A percentile compares a stretch with the other conserved stretches of the same genome.
Evolutionary conservation across 805 yeast species (phyloP).

Genomic region (Nakazawaea molendinolei): DNA sequence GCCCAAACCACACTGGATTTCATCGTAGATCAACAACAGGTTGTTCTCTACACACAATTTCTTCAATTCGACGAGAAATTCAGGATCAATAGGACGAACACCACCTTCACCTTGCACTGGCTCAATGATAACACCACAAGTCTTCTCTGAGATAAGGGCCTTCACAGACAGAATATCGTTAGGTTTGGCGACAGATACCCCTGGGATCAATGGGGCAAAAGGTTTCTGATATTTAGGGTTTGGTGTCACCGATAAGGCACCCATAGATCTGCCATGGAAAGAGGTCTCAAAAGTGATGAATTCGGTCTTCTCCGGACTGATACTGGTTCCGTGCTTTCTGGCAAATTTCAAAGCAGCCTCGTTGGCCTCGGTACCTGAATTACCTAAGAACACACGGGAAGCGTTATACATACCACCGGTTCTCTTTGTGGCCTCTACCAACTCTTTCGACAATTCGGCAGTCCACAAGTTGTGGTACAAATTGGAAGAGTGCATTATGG

Average conservation of each 20-base stretch:
- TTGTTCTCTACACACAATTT: slow-evolving; percentile 60
- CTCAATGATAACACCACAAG: slow-evolving; percentile 91
- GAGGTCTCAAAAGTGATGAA: slow-evolving; percentile 83
- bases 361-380: slow-evolving; percentile 55
- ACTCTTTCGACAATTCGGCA: slow-evolving; percentile 63
- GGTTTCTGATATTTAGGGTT: slow-evolving; percentile 91
- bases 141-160: slow-evolving; percentile 47
- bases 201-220: slow-evolving; percentile 87
- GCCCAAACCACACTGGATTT: slow-evolving; percentile 95
- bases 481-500: slow-evolving; percentile 79
- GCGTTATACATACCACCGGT: slow-evolving; percentile 82
- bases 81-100: slow-evolving; percentile 57
- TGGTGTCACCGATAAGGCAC: slow-evolving; percentile 87
- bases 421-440: slow-evolving; percentile 61
- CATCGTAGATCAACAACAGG: slow-evolving; percentile 83
- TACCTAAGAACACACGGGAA: slow-evolving; percentile 58
- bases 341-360: slow-evolving; percentile 59
- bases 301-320: slow-evolving; percentile 54
- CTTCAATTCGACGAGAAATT: slow-evolving; percentile 61
- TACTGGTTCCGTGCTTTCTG: slow-evolving; percentile 68
- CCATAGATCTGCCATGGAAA: slow-evolving; percentile 95
- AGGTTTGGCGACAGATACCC: slow-evolving; percentile 63
- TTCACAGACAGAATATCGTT: slow-evolving; percentile 56
- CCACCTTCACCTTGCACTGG: slow-evolving; percentile 99
- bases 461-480: slow-evolving; percentile 81